Conservation (phyloP, 331 rosid species). For the Arachis monticola region DNA sequence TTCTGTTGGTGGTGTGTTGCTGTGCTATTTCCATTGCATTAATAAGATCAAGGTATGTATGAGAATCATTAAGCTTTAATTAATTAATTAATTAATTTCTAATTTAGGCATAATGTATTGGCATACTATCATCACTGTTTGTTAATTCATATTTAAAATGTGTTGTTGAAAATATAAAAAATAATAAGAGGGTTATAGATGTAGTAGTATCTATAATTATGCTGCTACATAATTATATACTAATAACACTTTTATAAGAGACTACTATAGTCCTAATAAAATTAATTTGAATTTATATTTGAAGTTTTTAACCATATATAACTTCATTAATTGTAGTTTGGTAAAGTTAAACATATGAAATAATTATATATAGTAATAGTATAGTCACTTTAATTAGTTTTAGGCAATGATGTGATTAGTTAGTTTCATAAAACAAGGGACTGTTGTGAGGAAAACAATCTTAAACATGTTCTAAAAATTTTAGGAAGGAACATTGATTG, state of each 20-base stretch:
- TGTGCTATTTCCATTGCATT: not conserved
- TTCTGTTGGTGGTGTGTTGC: not conserved
- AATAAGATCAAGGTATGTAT: slow-evolving; percentile 33
- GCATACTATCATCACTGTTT: not conserved
- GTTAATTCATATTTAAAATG: too few relatives aligned
- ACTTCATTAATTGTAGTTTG: not conserved
- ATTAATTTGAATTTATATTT: too few relatives aligned
- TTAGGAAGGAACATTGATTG: not conserved
- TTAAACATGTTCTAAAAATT: not conserved
- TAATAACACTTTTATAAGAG: too few relatives aligned
- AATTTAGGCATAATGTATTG: not conserved
- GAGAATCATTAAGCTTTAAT: slow-evolving; percentile 1
- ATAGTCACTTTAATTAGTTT: not conserved
- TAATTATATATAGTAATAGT: not conserved
- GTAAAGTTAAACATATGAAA: not conserved
- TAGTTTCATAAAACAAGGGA: not conserved
- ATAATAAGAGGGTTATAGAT: too few relatives aligned
- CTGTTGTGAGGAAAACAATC: not conserved
- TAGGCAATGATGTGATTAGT: slow-evolving; percentile 16
- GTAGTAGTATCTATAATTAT: too few relatives aligned
- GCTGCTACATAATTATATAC: too few relatives aligned
- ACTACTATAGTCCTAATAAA: too few relatives aligned
- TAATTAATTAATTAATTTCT: not conserved
- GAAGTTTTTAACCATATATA: too few relatives aligned
- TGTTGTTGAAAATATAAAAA: too few relatives aligned